Conservation (phyloP, 106 monocot species). For the Iris macrosiphon region DNA sequence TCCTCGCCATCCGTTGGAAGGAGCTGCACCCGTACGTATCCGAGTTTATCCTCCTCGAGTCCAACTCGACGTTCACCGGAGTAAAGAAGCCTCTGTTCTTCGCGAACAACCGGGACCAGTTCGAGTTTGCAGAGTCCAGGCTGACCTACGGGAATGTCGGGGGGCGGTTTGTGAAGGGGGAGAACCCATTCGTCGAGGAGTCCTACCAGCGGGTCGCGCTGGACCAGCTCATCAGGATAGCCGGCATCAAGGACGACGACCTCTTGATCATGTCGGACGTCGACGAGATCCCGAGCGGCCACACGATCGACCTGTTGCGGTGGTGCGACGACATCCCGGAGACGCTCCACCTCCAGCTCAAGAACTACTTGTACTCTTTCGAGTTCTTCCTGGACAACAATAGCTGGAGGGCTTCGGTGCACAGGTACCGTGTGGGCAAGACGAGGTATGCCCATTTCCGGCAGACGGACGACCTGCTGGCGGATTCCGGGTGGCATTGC, state of each 20-base stretch:
- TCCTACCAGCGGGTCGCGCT: conserved; percentile 8
- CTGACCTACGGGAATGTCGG: conserved; percentile 75
- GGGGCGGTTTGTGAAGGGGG: conserved; percentile 19
- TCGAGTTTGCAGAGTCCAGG: conserved; percentile 49
- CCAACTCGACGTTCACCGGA: conserved; percentile 92
- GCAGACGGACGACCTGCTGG: conserved; percentile 64
- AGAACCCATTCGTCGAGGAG: conserved; percentile 6
- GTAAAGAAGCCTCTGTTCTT: conserved; percentile 61
- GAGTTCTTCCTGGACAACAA: conserved; percentile 72
- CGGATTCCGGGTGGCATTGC: conserved; percentile 92
- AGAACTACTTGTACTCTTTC: conserved; percentile 84
- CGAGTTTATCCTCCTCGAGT: conserved; percentile 83
- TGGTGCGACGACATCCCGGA: conserved; percentile 88
- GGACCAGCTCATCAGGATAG: conserved; percentile 37
- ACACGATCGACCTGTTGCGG: conserved; percentile 73
- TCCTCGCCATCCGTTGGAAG: conserved; percentile 74
- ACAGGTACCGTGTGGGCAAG: conserved; percentile 50
- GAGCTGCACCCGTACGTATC: conserved; percentile 81
- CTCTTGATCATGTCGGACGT: conserved; percentile 87
- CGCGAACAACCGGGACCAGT: conserved; percentile 35
- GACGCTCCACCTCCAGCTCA: conserved; percentile 61
- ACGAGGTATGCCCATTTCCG: conserved; percentile 82
- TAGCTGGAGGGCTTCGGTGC: conserved; percentile 91
- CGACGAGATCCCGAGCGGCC: conserved; percentile 91
- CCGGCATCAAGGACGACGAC: conserved; percentile 69